phyloP scores from a whole-genome alignment of 345 rosid species.

The Salix viminalis region DNA sequence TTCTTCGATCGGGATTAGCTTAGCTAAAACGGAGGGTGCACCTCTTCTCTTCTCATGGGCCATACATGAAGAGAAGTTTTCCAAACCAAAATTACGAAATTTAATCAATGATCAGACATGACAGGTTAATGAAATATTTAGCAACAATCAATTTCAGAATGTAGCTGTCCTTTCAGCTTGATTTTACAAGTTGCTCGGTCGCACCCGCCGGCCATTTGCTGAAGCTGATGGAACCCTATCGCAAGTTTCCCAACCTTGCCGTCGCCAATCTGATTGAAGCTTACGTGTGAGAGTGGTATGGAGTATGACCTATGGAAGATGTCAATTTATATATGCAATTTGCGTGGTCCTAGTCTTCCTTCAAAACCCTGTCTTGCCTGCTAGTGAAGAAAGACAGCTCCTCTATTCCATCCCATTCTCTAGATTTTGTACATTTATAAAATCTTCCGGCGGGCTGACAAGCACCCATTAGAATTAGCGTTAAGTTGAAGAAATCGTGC shows the following conservation, averaged over 20 bases:
- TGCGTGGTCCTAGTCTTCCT: conserved; percentile 1
- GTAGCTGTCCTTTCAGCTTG: neutral
- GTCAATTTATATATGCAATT: neutral
- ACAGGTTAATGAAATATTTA: neutral
- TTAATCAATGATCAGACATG: neutral
- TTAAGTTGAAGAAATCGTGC: conserved; percentile 28
- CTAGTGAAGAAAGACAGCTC: conserved; percentile 4
- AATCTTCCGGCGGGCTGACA: conserved; percentile 26
- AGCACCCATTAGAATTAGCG: conserved; percentile 22
- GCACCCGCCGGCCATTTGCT: conserved; percentile 35
- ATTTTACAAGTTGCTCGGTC: conserved; percentile 29
- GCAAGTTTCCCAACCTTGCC: neutral
- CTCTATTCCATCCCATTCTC: neutral
- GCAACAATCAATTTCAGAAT: neutral
- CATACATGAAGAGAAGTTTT: neutral
- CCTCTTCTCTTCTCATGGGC: neutral
- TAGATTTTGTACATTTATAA: neutral
- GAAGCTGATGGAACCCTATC: conserved; percentile 14
- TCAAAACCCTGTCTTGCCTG: conserved; percentile 5
- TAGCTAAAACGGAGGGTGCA: neutral
- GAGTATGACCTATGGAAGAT: neutral
- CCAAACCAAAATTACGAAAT: neutral
- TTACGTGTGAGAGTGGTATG: conserved; percentile 28
- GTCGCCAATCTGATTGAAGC: conserved; percentile 18
- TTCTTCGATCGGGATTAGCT: neutral